Percentiles rank a stretch among this genome's conserved stretches.
Conservation (phyloP, 495 filamentous ascomycete genomes). For the Penicillium simplicissimum region DNA sequence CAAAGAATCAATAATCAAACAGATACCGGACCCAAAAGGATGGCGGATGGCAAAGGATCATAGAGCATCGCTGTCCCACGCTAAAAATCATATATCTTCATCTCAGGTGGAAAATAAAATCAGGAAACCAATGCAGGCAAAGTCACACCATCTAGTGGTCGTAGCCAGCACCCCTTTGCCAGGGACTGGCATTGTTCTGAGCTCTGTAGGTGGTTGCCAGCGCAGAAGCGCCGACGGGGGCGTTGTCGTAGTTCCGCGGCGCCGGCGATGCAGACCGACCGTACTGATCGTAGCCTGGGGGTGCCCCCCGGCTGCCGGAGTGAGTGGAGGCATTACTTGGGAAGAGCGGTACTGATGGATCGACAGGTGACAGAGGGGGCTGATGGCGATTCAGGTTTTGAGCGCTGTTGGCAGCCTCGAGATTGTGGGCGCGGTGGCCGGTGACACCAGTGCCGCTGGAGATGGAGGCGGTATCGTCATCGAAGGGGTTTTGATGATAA, state of each 20-base stretch:
- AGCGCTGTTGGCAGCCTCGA: conserved; percentile 25
- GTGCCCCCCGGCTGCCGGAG: conserved; percentile 34
- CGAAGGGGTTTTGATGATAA: conserved; percentile 68
- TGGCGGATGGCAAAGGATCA: conserved; percentile 30
- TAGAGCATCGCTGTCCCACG: conserved; percentile 35
- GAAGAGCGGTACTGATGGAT: conserved; percentile 64
- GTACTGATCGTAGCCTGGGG: conserved; percentile 37
- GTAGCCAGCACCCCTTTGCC: conserved; percentile 68
- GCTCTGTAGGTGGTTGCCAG: conserved; percentile 40
- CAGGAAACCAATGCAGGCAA: conserved; percentile 21
- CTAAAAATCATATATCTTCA: conserved; percentile 49
- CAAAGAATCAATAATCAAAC: conserved; percentile 16
- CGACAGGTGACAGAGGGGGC: conserved; percentile 55
- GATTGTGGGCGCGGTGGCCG: conserved; percentile 31
- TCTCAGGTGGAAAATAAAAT: conserved; percentile 30
- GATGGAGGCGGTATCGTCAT: conserved; percentile 75
- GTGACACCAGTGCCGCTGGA: conserved; percentile 48
- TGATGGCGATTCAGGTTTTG: conserved; percentile 20
- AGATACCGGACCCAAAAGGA: conserved; percentile 22
- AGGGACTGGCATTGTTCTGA: conserved; percentile 62
- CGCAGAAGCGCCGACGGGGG: conserved; percentile 33
- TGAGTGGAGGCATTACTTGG: conserved; percentile 40
- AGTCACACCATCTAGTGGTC: conserved; percentile 48
- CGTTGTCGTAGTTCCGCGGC: conserved; percentile 34
- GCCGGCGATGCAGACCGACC: conserved; percentile 40